Evolutionary conservation across 176 grass and related monocot genomes (phyloP).

Genomic region (Phoenix dactylifera): DNA sequence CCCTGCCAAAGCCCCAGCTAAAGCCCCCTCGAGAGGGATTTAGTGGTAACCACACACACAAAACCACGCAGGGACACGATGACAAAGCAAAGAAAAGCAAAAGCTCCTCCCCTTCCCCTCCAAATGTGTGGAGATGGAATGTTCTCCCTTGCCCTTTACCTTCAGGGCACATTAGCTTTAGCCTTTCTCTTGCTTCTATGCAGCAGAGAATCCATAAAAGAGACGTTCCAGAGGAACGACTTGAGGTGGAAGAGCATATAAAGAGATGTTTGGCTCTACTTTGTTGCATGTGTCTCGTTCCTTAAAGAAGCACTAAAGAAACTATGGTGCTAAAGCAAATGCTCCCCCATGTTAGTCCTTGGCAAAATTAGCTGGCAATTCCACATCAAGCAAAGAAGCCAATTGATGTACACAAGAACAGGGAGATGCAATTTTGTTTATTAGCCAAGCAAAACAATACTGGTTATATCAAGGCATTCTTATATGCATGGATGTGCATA

Average conservation of each 20-base stretch:
- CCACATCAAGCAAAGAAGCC: too few relatives aligned
- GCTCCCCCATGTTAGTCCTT: too few relatives aligned
- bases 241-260: neutral
- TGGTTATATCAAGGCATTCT: too few relatives aligned
- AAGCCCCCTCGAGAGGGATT: neutral
- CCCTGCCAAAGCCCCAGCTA: neutral
- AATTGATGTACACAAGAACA: too few relatives aligned
- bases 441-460: too few relatives aligned
- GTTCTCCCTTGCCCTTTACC: slow-evolving; percentile 16
- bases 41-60: neutral
- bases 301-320: too few relatives aligned
- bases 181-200: slow-evolving; percentile 75
- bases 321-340: too few relatives aligned
- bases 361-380: too few relatives aligned
- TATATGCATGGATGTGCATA: too few relatives aligned
- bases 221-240: neutral
- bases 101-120: slow-evolving; percentile 21
- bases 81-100: slow-evolving; percentile 25
- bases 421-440: too few relatives aligned
- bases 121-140: slow-evolving; percentile 21
- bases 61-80: slow-evolving; percentile 8
- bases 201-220: slow-evolving; percentile 19
- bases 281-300: too few relatives aligned
- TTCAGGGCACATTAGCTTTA: slow-evolving; percentile 22
- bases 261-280: too few relatives aligned